Evolutionary conservation across 73 alveolate species (phyloP), one percentile per base, ranked within the genome.

Genomic region (Tetrahymena thermophila): DNA sequence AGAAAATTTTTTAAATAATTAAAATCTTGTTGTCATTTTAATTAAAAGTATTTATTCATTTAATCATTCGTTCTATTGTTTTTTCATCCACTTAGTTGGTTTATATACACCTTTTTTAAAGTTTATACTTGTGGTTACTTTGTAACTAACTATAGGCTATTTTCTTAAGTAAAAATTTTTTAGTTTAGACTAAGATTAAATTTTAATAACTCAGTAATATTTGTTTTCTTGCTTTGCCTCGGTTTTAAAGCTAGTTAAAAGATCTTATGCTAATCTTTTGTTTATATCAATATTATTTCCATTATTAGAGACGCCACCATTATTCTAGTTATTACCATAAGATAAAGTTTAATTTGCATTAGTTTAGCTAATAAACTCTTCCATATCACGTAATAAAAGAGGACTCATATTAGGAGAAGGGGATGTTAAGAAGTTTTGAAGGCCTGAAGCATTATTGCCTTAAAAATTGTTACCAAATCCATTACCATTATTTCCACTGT

Each of bases 401-500:
- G 89, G 89, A n/a, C 89, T 71, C 89, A 71, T 71, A 71, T 71
- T 71, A 71, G 89, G 89, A 25, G 89, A 71, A 31, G 89, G 89
- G 11, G 89, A 71, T 7, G 89, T 71, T 71, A 71, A 71, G 89
- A 71, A 71, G 23, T 71, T 71, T 71, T 71, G 13, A n/a, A 71
- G 89, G 1, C 89, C 89, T 25, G 89, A 17, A 31, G 35, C 40
- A 31, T 71, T n/a, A 25, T 71, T 71, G 2, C 38, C 35, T 17
- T 71, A 23, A n/a, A 28, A 71, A n/a, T n/a, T n/a, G n/a, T n/a
- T n/a, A 8, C 89, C 89, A 71, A 71, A 71, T 23, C 34, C 34
- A 31, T 71, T 71, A 4, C 89, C 89, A 28, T 71, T 28, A 31
- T 71, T 71, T 71, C 89, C 89, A 71, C 89, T 71, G 13, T 71